phyloP scores from a whole-genome alignment of 2,329 filamentous ascomycete species.

The Aquanectria penicillioides region DNA sequence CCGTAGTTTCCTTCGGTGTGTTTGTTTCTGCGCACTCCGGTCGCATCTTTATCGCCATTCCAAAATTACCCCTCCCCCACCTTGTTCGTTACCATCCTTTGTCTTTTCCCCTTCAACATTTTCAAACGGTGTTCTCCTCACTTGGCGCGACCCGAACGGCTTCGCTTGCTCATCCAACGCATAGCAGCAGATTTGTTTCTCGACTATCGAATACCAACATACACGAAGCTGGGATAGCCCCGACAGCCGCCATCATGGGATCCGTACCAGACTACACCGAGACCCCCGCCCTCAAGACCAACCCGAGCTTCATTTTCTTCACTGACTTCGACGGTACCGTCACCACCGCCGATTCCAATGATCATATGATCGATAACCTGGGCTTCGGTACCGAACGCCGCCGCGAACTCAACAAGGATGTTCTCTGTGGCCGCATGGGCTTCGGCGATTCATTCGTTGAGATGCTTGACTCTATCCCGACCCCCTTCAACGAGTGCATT shows the following conservation, averaged over 20 bases:
- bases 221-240: not conserved
- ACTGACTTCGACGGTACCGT: constrained; percentile 99
- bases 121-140: not conserved
- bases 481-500: constrained; percentile 85
- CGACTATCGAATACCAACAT: not conserved
- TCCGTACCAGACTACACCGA: constrained; percentile 48
- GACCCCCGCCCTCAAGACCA: constrained; percentile 69
- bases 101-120: not conserved
- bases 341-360: constrained; percentile 75
- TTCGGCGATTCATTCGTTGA: constrained; percentile 90
- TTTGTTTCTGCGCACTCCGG: constrained; percentile 32
- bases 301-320: constrained; percentile 96
- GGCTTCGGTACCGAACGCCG: constrained; percentile 82
- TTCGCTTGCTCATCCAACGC: constrained; percentile 6
- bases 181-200: not conserved
- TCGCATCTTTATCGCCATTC: constrained; percentile 25
- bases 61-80: constrained; percentile 41
- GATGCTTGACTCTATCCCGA: constrained; percentile 89
- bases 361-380: constrained; percentile 87
- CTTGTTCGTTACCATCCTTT: constrained; percentile 18
- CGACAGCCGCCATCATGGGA: constrained; percentile 48
- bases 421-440: constrained; percentile 74
- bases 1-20: constrained; percentile 21
- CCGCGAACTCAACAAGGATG: constrained; percentile 77
- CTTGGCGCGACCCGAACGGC: not conserved